Evolutionary conservation across 1,284 basidiomycete species (phyloP), one percentile per base, ranked within the genome.

Genomic region (Trametes pubescens): DNA sequence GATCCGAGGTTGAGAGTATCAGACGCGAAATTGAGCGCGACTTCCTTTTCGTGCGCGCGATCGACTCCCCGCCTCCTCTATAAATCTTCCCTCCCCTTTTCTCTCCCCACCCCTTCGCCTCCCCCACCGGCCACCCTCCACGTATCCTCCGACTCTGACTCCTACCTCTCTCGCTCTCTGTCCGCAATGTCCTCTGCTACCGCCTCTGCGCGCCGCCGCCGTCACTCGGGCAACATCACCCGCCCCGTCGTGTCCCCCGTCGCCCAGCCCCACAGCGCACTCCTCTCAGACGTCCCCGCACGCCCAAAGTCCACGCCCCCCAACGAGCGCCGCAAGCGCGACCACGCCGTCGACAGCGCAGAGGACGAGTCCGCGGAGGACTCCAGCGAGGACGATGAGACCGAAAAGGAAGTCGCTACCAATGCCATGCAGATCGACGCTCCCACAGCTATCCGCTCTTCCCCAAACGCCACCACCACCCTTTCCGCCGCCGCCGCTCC

Each of bases 291-390:
- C 43, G 70, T 73, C 21, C 72, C 73, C 24, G 72, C 76, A 13
- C 73, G 78, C 35, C 77, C 78, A 35, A 79, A 78, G 69, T 78
- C 78, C 24, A 78, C 78, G 2, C 78, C 78, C 5, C 74, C 73
- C 0, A 72, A 73, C 54, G 78, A 78, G 57, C 73, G 76, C 21
- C 73, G 73, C 34, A 34, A 69, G 38, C 70, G 69, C 48, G 71
- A 69, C 35, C 68, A 47, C 37, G 46, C 46, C 5, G 51, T n/a
- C 10, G 32, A 52, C 21, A 62, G 57, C 24, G 70, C 61, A 11
- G 67, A 69, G 22, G 65, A 69, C 22, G 69, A 63, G 21, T 64
- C 63, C 10, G 57, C 55, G 21, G 46, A 40, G 24, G 62, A 57
- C 11, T 48, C 58, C n/a, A 61, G 59, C 67, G 65, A 60, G 47